Base-by-base conservation (phyloP, 495 filamentous ascomycete species). In the Collariella sp. region DNA sequence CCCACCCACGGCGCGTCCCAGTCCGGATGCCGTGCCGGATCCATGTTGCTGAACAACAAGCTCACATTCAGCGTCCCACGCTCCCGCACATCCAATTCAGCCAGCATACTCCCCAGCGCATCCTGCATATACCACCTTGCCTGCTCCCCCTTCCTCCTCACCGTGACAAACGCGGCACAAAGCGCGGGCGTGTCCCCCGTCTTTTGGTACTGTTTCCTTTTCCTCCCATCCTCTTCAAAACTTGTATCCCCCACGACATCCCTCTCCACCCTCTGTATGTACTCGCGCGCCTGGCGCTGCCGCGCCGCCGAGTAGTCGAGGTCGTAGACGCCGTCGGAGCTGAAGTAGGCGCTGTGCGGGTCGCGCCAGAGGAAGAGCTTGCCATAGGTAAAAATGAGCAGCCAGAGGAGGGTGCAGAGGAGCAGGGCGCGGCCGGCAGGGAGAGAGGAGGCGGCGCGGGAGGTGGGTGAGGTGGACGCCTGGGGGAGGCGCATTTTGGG, bases 331-430 rank as follows among this genome's bases (percentile, higher is more conserved):
- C 63, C 56, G 3, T 71, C 50, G 19, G 61, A 62, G 34, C 59
- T 62, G 58, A 71, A 72, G 55, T 72, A 72, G 29, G 69, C 67
- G 46, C 68, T 71, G 5, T 71, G 61, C 7, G 70, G 71, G 47
- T 74, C 67, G 54, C 71, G 70, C 59, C 70, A 74, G 39, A 70
- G 72, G 43, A 45, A 53, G 29, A 53, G 26, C 5, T 26, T 26
- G 50, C 50, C 50, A 19, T 53, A 53, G 50, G 13, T 38, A 33
- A 53, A 53, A 15, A 18, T 41, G 20, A 53, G 41, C 26, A 53
- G 50, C 50, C 50, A 53, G n/a, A 53, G 10, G 9, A 45, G 2
- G 19, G 5, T 39, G 50, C 40, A 53, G 4, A 45, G 18, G 13
- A 52, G 31, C 2, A 52, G 31, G 29, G 50, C 50, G 12, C 50